Evolutionary conservation across 2,329 filamentous ascomycete genomes (phyloP).

Genomic region (Graphium sp.): DNA sequence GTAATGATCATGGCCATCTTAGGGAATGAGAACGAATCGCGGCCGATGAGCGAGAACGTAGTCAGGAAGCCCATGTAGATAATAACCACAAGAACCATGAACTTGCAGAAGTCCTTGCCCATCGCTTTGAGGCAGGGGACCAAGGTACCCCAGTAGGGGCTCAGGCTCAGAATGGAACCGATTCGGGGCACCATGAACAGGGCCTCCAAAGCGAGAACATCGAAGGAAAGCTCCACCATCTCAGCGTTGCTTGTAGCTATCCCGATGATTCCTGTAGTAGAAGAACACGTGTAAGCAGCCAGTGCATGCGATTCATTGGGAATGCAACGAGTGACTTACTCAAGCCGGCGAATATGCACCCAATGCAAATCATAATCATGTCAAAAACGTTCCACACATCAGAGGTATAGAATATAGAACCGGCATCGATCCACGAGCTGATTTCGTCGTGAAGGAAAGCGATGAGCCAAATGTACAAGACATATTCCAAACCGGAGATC

Average conservation of each 20-base stretch:
- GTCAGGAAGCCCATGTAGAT: constrained; percentile 81
- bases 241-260: constrained; percentile 38
- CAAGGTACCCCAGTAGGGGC: constrained; percentile 78
- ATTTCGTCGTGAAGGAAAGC: constrained; percentile 81
- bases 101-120: constrained; percentile 84
- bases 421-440: constrained; percentile 72
- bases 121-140: constrained; percentile 89
- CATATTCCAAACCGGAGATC: constrained; percentile 51
- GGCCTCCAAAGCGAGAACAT: constrained; percentile 77
- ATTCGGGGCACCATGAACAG: constrained; percentile 81
- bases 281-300: not conserved
- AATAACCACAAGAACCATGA: constrained; percentile 63
- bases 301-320: constrained; percentile 1
- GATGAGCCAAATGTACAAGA: constrained; percentile 73
- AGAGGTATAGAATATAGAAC: constrained; percentile 68
- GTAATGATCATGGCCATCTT: constrained; percentile 63
- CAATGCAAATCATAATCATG: constrained; percentile 58
- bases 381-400: constrained; percentile 71
- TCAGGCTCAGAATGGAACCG: constrained; percentile 72
- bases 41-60: constrained; percentile 65
- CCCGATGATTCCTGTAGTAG: constrained; percentile 54
- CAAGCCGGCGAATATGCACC: constrained; percentile 51
- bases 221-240: constrained; percentile 67
- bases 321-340: constrained; percentile 31
- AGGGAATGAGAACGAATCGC: constrained; percentile 45